Evolutionary conservation across 2,329 filamentous ascomycete genomes (phyloP), one percentile per base, ranked within the genome.

Genomic region (Lachnellula suecica): DNA sequence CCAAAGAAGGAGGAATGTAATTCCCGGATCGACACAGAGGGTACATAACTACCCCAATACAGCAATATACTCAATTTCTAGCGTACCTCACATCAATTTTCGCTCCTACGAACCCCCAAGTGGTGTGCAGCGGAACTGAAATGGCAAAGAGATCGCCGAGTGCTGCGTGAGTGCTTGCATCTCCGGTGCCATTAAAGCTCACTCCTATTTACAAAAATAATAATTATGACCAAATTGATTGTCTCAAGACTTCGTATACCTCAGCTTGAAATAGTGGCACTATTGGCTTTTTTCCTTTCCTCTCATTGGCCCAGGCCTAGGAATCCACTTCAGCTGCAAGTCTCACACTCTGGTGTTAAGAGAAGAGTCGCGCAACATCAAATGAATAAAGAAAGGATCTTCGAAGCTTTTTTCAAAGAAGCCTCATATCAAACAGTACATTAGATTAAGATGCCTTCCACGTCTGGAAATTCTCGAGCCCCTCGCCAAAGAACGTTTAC

Each of bases 401-500:
- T 34, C 43, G 6, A 35, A 25, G 22, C 34, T 25, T 24, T 44
- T 48, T 44, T 25, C 41, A 44, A 40, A 35, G 24, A 46, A 34
- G 6, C 34, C 31, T 23, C 7, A 23, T 2, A n/a, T 42, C 22
- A 42, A 24, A 24, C 2, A 7, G 2, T 5, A 42, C 22, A 20
- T 25, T 20, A n/a, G 25, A 10, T 7, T 24, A 24, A 47, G 22
- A 46, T 24, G 40, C 41, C 25, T 37, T 40, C 25, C 44, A 43
- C 35, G 15, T 17, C 38, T 23, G 7, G 17, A 43, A 42, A n/a
- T n/a, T 37, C 34, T 20, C 17, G 40, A 13, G 31, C 31, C 31
- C 56, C 61, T 17, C 59, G 62, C 10, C 54, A 60, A 35, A 52
- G 57, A 46, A 57, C 59, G 22, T 61, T 56, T 35, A 62, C 60